phyloP scores from a whole-genome alignment of 805 yeast genomes.

The Candida gorgasii region DNA sequence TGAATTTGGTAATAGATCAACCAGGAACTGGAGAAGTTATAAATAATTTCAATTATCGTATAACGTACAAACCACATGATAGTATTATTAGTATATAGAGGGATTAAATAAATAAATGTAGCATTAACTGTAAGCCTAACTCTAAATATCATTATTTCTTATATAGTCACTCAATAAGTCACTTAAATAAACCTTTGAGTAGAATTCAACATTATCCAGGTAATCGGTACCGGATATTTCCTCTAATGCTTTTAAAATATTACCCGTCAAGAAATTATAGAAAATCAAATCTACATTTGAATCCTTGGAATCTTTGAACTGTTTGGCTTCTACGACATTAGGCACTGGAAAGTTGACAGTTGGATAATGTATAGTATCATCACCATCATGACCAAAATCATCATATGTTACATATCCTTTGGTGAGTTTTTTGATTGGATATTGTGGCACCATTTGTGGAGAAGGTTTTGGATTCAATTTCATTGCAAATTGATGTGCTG shows the following conservation, averaged over 20 bases:
- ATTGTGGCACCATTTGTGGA: not conserved
- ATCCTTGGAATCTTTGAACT: conserved; percentile 21
- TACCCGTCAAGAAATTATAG: conserved; percentile 66
- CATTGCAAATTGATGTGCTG: conserved; percentile 23
- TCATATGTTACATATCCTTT: conserved; percentile 83
- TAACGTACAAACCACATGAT: conserved; percentile 63
- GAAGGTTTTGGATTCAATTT: conserved; percentile 2
- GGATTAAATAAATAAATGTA: not conserved
- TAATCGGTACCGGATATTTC: conserved; percentile 26
- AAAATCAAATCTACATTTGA: conserved; percentile 66
- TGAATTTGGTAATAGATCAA: conserved; percentile 57
- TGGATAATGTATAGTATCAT: conserved; percentile 71
- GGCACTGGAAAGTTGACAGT: conserved; percentile 66
- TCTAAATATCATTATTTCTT: conserved; percentile 16
- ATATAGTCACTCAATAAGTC: conserved; percentile 33
- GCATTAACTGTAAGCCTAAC: not conserved
- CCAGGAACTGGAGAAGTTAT: conserved; percentile 44
- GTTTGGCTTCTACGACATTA: conserved; percentile 67
- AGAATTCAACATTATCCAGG: conserved; percentile 20
- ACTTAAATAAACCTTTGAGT: conserved; percentile 36
- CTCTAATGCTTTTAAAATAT: conserved; percentile 33
- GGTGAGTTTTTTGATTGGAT: conserved; percentile 26
- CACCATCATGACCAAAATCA: conserved; percentile 85
- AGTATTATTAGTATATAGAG: conserved; percentile 26
- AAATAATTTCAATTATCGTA: conserved; percentile 62